phyloP scores from a whole-genome alignment of 169 alveolate species.

The Amoebophrya sp. region DNA sequence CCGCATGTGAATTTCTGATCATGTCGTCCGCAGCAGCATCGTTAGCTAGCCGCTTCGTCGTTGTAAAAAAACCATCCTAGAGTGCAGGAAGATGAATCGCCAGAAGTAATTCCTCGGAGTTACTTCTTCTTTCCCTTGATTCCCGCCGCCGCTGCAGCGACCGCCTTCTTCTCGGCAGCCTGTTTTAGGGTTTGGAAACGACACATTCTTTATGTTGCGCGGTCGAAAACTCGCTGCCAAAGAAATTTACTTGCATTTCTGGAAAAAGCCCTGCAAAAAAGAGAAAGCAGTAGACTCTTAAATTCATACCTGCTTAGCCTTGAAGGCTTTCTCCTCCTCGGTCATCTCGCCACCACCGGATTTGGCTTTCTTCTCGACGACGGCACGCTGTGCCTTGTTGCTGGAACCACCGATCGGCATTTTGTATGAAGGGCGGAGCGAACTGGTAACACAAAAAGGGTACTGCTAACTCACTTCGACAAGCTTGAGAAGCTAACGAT shows the following conservation, averaged over 20 bases:
- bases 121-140: conserved; percentile 20
- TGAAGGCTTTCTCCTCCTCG: background rate
- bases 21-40: no score
- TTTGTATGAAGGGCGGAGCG: background rate
- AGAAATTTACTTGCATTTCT: no score
- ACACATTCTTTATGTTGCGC: no score
- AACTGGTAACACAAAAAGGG: background rate
- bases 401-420: background rate
- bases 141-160: background rate
- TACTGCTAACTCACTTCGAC: background rate
- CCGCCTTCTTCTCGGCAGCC: conserved; percentile 17
- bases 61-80: no score
- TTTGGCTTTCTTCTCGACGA: conserved; percentile 16
- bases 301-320: background rate
- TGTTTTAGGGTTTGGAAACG: background rate
- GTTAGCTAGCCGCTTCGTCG: no score
- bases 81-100: no score
- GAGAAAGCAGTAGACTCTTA: background rate
- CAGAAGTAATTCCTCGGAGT: no score
- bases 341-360: background rate
- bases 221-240: no score
- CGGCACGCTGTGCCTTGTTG: background rate
- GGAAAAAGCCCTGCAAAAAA: no score
- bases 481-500: no score
- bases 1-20: no score